Evolutionary conservation across 2,329 filamentous ascomycete genomes (phyloP).

Genomic region (Fusarium kyushuense): DNA sequence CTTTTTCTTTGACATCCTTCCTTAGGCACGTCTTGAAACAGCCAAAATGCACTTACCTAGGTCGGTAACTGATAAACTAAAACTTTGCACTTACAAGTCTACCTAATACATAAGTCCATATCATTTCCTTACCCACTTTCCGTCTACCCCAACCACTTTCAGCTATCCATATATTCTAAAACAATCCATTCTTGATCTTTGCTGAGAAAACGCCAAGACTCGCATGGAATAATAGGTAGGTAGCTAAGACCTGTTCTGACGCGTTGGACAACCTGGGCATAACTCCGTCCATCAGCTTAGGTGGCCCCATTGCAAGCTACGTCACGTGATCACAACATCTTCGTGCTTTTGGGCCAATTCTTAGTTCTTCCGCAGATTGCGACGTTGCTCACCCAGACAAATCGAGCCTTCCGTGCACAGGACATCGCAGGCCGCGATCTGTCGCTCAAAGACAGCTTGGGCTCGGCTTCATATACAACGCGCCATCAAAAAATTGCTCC

Average conservation of each 20-base stretch:
- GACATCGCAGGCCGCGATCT: conserved; percentile 50
- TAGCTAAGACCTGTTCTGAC: conserved; percentile 20
- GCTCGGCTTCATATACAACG: conserved; percentile 43
- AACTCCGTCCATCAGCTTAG: conserved; percentile 34
- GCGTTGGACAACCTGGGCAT: conserved; percentile 16
- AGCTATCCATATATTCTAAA: neutral
- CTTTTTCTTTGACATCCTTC: neutral
- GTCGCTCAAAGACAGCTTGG: conserved; percentile 49
- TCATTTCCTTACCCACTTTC: conserved; percentile 2
- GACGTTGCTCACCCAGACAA: conserved; percentile 46
- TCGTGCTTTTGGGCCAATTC: conserved; percentile 45
- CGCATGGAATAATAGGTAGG: conserved; percentile 1
- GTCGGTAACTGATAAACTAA: conserved; percentile 1
- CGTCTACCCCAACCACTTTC: neutral
- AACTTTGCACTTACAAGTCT: conserved; percentile 13
- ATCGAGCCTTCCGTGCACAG: conserved; percentile 46
- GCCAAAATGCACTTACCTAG: neutral
- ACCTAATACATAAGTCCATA: neutral
- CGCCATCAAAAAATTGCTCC: conserved; percentile 32
- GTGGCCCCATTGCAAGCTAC: conserved; percentile 19
- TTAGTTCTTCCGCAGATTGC: conserved; percentile 44
- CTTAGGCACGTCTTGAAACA: conserved; percentile 11
- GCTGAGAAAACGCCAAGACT: conserved; percentile 9
- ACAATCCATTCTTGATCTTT: neutral
- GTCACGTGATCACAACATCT: conserved; percentile 43